phyloP scores from a whole-genome alignment of 441 rosid species.

The Brassica balearica region DNA sequence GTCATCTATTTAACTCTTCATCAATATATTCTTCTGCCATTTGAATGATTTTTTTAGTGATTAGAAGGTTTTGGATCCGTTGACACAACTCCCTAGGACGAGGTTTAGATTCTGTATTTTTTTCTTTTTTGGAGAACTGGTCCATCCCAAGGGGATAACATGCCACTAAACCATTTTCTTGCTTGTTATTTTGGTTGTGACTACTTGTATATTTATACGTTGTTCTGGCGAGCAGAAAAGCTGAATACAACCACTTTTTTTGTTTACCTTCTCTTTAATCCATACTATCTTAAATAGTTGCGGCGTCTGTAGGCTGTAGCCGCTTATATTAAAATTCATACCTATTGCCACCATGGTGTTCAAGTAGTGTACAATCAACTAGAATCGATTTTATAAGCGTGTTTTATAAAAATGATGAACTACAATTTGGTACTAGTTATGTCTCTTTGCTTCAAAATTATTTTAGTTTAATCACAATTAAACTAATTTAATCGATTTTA shows the following conservation, averaged over 20 bases:
- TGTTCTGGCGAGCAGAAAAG: slow-evolving; percentile 3
- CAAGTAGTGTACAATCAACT: background rate
- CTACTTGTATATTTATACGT: background rate
- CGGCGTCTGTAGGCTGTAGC: background rate
- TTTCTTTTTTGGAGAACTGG: background rate
- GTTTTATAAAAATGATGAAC: background rate
- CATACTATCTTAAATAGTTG: background rate
- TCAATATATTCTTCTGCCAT: background rate
- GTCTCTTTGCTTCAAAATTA: background rate
- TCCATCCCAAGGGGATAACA: background rate
- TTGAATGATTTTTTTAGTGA: background rate
- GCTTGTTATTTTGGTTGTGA: background rate
- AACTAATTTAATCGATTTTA: too few species aligned
- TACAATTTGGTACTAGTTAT: background rate
- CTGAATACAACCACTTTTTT: background rate
- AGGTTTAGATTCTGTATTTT: background rate
- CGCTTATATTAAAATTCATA: background rate
- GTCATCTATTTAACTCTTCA: slow-evolving; percentile 15
- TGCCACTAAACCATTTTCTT: background rate
- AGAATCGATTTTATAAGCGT: background rate
- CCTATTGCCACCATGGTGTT: background rate
- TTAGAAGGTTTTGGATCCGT: background rate
- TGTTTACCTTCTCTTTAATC: slow-evolving; percentile 2
- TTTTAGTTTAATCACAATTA: too few species aligned
- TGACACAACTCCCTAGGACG: background rate